phyloP scores from a whole-genome alignment of 257 asterid genomes.

The Haberlea rhodopensis region DNA sequence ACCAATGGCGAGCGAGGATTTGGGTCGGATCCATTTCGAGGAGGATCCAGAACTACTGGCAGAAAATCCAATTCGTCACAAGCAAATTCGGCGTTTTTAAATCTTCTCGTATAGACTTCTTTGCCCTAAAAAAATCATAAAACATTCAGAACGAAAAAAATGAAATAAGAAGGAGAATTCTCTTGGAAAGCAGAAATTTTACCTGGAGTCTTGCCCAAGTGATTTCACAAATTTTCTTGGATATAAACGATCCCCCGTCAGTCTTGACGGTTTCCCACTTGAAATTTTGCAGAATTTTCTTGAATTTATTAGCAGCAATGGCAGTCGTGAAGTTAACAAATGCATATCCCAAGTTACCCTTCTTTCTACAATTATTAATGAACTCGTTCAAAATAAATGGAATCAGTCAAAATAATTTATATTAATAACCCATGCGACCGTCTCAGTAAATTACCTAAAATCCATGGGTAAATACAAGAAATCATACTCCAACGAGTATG shows the following conservation, averaged over 20 bases:
- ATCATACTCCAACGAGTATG: conserved; percentile 43
- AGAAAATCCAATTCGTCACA: conserved; percentile 36
- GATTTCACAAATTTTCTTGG: conserved; percentile 39
- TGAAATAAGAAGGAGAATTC: not conserved
- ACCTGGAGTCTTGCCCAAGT: conserved; percentile 66
- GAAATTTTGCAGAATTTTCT: conserved; percentile 18
- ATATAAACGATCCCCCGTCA: not conserved
- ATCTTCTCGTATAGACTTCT: conserved; percentile 18
- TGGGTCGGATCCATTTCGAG: conserved; percentile 35
- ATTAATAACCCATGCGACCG: not conserved
- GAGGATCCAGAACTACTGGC: conserved; percentile 42
- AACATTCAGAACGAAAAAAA: not conserved
- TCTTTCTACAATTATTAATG: conserved; percentile 10
- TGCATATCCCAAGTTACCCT: conserved; percentile 46
- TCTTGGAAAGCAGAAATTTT: not conserved
- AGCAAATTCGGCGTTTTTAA: not conserved
- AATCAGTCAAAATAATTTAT: no score
- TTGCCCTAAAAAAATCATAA: conserved; percentile 30
- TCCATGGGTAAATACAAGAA: conserved; percentile 59
- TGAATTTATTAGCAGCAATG: conserved; percentile 29
- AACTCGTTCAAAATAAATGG: no score
- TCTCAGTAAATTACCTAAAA: conserved; percentile 34
- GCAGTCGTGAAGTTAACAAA: conserved; percentile 50
- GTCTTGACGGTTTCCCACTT: conserved; percentile 28
- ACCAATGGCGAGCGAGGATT: conserved; percentile 31